Evolutionary conservation across 2,329 filamentous ascomycete species (phyloP).

Genomic region (Venturia asperata): DNA sequence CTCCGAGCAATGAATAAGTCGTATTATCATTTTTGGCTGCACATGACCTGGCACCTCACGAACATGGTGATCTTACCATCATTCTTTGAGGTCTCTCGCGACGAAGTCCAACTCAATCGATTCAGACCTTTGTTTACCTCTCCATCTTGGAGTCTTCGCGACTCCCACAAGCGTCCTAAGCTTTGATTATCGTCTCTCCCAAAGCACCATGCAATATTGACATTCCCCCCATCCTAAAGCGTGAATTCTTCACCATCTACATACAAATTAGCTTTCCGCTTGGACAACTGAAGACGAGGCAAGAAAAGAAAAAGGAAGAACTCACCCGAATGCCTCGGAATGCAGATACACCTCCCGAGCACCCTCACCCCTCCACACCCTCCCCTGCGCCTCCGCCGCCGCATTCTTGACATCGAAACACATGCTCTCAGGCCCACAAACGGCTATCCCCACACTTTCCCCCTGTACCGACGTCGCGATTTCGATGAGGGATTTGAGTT

Average conservation of each 20-base stretch:
- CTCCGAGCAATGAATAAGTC: background rate
- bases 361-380: conserved; percentile 15
- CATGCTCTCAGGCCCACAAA: conserved; percentile 17
- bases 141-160: background rate
- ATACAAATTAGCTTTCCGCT: background rate
- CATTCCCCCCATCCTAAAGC: too few relatives aligned
- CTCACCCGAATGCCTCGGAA: conserved; percentile 21
- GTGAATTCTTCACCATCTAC: background rate
- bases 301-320: background rate
- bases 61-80: background rate
- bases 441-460: background rate
- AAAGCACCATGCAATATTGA: too few relatives aligned
- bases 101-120: background rate
- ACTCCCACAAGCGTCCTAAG: too few relatives aligned
- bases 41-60: background rate
- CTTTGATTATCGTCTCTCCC: background rate
- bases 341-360: conserved; percentile 21
- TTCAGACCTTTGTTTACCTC: background rate
- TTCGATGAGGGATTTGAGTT: background rate
- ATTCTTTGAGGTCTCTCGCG: background rate
- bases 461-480: background rate
- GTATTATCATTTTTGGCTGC: background rate
- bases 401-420: conserved; percentile 21
- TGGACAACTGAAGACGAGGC: background rate
- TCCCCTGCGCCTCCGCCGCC: conserved; percentile 19